Evolutionary conservation across 768 basidiomycete genomes (phyloP), one percentile per base, ranked within the genome.

Genomic region (Aureoboletus auriporus): DNA sequence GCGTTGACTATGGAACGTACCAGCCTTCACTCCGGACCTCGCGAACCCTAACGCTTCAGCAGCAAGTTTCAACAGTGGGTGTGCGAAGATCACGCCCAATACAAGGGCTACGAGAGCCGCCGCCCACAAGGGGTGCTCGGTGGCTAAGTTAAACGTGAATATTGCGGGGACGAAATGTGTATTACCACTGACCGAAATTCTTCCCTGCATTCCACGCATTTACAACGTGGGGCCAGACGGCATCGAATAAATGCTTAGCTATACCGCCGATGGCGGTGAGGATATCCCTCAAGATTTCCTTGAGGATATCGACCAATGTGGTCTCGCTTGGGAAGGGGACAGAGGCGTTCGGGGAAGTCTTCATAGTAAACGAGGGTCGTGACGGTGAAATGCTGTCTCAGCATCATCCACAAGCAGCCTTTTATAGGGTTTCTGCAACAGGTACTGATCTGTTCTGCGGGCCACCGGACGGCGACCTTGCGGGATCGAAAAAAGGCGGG

Each of bases 1-100:
- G 6, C 10, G 2, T 14, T 13, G 26, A 20, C 7, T n/a, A 16
- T 17, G 12, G 26, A 9, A 44, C 58, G 12, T 43, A 61, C 57
- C 54, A 0, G 12, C 30, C 1, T 2, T n/a, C 9, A 59, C 7
- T 0, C 57, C 57, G 0, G 0, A 0, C 0, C 0, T 0, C 1
- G 6, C 26, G 12, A 57, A 58, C 0, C 58, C 58, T 0, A 50
- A 4, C 0, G 38, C 0, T 0, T 0, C 0, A 2, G 27, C 27
- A 6, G 49, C 4, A 12, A 2, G 8, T 10, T 7, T 23, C 0
- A 30, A 34, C 17, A 47, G 0, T 3, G 48, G 50, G 0, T 7
- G 31, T 1, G 35, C 28, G 0, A 46, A 23, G 10, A 57, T 4
- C 0, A 44, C 11, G 8, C 2, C 31, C n/a, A 47, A 6, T 0